Evolutionary conservation across 2,329 filamentous ascomycete genomes (phyloP).

Genomic region (Penicillium expansum): DNA sequence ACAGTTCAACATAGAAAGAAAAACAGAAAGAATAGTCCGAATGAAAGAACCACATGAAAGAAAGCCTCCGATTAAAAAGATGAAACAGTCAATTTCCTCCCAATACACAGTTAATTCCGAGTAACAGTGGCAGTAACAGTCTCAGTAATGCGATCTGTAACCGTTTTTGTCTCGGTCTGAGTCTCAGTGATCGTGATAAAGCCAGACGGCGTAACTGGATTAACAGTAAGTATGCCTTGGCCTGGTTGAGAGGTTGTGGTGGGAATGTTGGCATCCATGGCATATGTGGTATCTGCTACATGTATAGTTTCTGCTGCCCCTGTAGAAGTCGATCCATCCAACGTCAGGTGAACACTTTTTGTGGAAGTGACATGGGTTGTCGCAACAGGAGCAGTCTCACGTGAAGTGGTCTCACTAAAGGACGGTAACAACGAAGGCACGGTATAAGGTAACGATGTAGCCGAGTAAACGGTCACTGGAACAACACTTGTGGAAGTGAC

Average conservation of each 20-base stretch:
- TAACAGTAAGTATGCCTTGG: constrained; percentile 7
- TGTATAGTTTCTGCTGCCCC: not conserved
- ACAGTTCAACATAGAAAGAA: not conserved
- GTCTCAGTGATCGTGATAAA: constrained; percentile 16
- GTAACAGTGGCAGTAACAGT: constrained; percentile 9
- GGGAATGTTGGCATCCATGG: not conserved
- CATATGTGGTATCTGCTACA: not conserved
- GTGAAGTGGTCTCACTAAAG: not conserved
- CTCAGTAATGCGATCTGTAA: constrained; percentile 14
- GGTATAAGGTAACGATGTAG: not conserved
- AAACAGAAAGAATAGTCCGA: not conserved
- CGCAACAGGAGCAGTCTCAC: not conserved
- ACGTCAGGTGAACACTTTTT: not conserved
- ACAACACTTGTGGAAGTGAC: not conserved
- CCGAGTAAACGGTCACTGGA: not conserved
- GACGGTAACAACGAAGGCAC: not conserved
- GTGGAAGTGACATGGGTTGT: not conserved
- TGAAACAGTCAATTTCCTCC: not conserved
- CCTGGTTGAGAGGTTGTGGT: not conserved
- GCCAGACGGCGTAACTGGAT: constrained; percentile 16
- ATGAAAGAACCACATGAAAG: not conserved
- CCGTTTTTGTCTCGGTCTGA: constrained; percentile 13
- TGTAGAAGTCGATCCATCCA: not conserved
- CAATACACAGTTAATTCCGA: not conserved
- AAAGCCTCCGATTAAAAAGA: not conserved